phyloP scores from a whole-genome alignment of 345 rosid genomes.

The Gossypium longicalyx region DNA sequence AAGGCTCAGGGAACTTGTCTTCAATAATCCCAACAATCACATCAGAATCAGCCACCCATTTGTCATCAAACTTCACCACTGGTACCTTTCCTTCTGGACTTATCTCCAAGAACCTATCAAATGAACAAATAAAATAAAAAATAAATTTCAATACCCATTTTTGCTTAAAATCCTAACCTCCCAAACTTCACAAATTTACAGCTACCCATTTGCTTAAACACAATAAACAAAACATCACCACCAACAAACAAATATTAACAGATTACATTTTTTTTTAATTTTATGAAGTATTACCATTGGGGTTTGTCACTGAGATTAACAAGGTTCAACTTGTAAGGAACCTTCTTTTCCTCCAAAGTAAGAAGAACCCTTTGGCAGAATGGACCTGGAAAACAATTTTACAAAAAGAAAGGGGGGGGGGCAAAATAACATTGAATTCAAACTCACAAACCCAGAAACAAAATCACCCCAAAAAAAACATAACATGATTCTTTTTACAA shows the following conservation, averaged over 20 bases:
- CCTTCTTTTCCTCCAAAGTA: conserved; percentile 84
- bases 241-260: not conserved
- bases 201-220: conserved; percentile 16
- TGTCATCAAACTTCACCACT: conserved; percentile 61
- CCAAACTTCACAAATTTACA: conserved; percentile 5
- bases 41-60: conserved; percentile 89
- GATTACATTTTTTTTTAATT: not conserved
- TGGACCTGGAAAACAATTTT: conserved; percentile 46
- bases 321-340: conserved; percentile 53
- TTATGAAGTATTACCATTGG: conserved; percentile 46
- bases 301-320: conserved; percentile 65
- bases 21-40: conserved; percentile 71
- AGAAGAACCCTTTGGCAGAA: conserved; percentile 61
- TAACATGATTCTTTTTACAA: conserved; percentile 21
- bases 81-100: conserved; percentile 88
- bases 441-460: not conserved
- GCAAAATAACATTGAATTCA: not conserved
- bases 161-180: not conserved
- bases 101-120: conserved; percentile 65
- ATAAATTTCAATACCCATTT: not conserved
- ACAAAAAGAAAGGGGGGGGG: not conserved
- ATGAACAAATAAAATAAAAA: not conserved
- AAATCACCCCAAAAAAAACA: not conserved
- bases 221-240: not conserved
- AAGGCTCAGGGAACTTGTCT: conserved; percentile 75